Base-by-base conservation (phyloP, 2,329 filamentous ascomycete genomes). In the Sarocladium brachiariae region DNA sequence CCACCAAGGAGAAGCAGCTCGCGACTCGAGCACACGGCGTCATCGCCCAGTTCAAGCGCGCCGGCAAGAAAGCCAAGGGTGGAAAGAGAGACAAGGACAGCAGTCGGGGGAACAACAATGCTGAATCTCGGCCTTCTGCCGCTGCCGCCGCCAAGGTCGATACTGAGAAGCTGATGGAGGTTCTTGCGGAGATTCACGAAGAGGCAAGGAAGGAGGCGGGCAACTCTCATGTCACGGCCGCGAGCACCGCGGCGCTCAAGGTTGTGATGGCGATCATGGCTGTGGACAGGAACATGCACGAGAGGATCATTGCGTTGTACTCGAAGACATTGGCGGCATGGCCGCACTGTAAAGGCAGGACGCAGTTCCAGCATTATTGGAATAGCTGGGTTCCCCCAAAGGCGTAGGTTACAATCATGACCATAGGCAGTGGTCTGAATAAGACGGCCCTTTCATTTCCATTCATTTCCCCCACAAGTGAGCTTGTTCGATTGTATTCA, bases 1-100 rank as follows among this genome's bases (percentile, higher is more conserved):
- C 78, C n/a, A 93, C 88, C 1, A 81, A 77, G 33, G 84, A 83
- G 54, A 89, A 89, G 67, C 78, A 88, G 50, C 78, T 96, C 3
- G 79, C 84, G 1, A 81, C 83, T 51, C 89, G 88, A 61, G 85
- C 86, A 1, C 78, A 78, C 55, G 78, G 78, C n/a, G 78, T 92
- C 30, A 75, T 97, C 35, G 77, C 83, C 53, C 76, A 81, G 52
- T 89, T 88, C 62, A 83, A 85, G 51, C 86, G 85, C 62, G 73
- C 80, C 50, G 56, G 86, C 70, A 79, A 70, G 71, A 88, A 79
- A 73, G 75, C 43, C 6, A 86, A 85, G 62, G 73, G 80, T 50
- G 56, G 86, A 70, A 79, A 70, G 71, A 88, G 79, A 73, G 75
- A 62, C 47, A 70, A 69, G 18, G 55, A 59, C 59, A 67, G 57